Evolutionary conservation across 1,139 yeast genomes (phyloP), one percentile per base, ranked within the genome.

Genomic region (Taphrina betulina): DNA sequence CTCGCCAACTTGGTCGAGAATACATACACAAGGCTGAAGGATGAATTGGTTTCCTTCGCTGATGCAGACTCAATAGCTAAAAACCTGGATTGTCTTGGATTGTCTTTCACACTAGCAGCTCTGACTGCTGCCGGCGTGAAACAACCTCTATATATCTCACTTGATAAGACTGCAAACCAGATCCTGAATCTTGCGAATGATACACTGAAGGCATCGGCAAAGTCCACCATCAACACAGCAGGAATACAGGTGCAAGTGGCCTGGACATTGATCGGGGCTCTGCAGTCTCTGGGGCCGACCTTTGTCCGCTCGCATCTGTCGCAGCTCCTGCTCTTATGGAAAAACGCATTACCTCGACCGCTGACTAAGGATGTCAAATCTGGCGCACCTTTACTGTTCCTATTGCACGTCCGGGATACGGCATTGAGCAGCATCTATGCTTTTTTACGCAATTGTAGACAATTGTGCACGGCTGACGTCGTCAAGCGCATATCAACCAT

Each of bases 251-350:
- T 50, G 4, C 54, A 50, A 24, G 54, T 67, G 1, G 76, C 76
- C 2, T 90, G 97, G 97, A 76, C 83, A 2, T 71, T 88, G 20
- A 71, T 92, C 37, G 75, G 83, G 53, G 95, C 96, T 0, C 71
- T 89, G 41, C 84, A 90, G 69, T 82, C 88, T 19, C 79, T 83
- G 58, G 83, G 85, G 44, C 77, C 78, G 10, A 75, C 78, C 14
- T 84, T 82, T 63, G 79, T 85, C 37, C 79, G 78, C 61, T 77
- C 85, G 60, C 86, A 87, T 66, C 76, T 88, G 2, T 79, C 92
- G 0, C 95, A 87, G 65, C 76, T 87, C 57, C 72, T 88, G 46
- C 77, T 81, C 3, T 79, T 88, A 61, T 89, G 96, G 95, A 86
- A 86, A 65, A 80, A 82, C 59, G 75, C 88, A n/a, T 72, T 89